Base-by-base conservation (phyloP, 2,329 filamentous ascomycete genomes). In the Penicillium sp. region DNA sequence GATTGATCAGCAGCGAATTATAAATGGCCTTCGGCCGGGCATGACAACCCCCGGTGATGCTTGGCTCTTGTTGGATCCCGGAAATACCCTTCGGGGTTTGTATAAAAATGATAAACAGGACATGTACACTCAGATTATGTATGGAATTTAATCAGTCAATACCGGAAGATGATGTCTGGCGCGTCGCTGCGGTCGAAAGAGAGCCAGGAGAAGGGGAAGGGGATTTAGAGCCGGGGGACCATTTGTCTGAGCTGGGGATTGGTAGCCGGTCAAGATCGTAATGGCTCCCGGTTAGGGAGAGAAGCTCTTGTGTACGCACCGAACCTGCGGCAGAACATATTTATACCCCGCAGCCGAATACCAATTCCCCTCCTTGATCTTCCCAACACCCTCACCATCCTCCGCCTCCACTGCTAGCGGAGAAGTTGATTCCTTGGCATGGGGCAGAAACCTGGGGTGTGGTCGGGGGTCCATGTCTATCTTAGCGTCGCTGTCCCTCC, bases 281-380 rank as follows among this genome's bases (percentile, higher is more conserved):
- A 22, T 22, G 22, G 22, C 22, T 22, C 22, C 2, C 22, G 22
- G 22, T 4, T 22, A 25, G 20, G 62, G 38, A 12, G 28, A 8
- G 11, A 8, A 45, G 8, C 22, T 22, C 20, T 20, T 20, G 20
- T 22, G 43, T 15, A 59, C 69, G 50, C 38, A 73, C 72, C 71
- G 67, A 41, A 73, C 69, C 51, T 76, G 74, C 22, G 73, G 75
- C 38, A 76, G 60, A 2, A 76, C 73, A 55, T 75, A 77, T 65
- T 60, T 65, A 55, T 76, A 75, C 1, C 64, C 65, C 48, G 67
- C 68, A 7, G 75, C 74, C 17, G 71, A 69, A 54, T 74, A 76
- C 1, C 62, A 65, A 0, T 68, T 69, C 4, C 59, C 64, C 7
- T 61, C 55, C 17, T 42, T 37, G 7, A 63, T 64, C 63, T 75